Conservation (phyloP, 148 eudicot genomes). For the Rhododendron ovatum region DNA sequence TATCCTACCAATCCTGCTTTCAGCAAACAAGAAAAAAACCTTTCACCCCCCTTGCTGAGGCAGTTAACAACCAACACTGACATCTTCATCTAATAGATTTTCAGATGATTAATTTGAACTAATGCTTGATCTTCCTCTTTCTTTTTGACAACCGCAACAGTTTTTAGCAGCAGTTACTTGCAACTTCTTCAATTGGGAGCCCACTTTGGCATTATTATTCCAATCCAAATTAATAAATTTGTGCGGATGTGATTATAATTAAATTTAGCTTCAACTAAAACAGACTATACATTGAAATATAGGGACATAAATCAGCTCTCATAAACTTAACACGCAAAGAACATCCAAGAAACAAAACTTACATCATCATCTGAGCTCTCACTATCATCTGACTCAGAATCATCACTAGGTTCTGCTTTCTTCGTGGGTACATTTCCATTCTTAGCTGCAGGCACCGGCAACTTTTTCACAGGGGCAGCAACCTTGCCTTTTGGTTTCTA, state of each 20-base stretch:
- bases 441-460: slow-evolving; percentile 14
- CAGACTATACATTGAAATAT: not conserved
- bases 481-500: slow-evolving; percentile 13
- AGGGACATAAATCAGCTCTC: not conserved
- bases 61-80: not conserved
- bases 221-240: not conserved
- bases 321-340: not conserved
- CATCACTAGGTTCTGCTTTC: slow-evolving; percentile 30
- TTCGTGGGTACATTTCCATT: slow-evolving; percentile 6
- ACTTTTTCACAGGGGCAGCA: slow-evolving; percentile 13
- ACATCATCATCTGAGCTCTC: slow-evolving; percentile 26
- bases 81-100: slow-evolving; percentile 15
- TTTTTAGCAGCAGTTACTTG: slow-evolving; percentile 16
- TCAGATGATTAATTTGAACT: slow-evolving; percentile 23
- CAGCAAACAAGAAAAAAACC: too few species aligned
- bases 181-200: slow-evolving; percentile 5
- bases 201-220: slow-evolving; percentile 7
- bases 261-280: not conserved
- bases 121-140: slow-evolving; percentile 25
- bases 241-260: not conserved
- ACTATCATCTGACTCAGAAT: slow-evolving; percentile 22
- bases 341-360: slow-evolving; percentile 2
- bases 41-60: not conserved
- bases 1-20: not conserved
- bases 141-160: slow-evolving; percentile 13